A percentile compares a stretch with the other conserved stretches of the same genome.
Conservation (phyloP, 495 filamentous ascomycete genomes). For the Aspergillus conjunctus region DNA sequence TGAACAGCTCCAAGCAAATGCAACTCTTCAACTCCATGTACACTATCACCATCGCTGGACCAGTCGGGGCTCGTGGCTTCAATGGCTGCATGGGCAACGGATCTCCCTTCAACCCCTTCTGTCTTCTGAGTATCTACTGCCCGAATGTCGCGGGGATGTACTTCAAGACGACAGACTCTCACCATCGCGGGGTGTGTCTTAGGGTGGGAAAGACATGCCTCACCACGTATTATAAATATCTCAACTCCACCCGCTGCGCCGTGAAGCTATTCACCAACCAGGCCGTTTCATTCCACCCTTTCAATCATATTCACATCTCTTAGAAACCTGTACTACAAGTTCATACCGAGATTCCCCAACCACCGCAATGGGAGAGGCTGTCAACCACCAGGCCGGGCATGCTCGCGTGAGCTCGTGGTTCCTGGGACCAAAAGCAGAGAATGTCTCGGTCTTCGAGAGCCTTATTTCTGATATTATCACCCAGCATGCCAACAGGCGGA, state of each 20-base stretch:
- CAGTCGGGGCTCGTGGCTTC: background rate
- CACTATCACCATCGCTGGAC: background rate
- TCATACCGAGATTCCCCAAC: background rate
- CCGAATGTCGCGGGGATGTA: background rate
- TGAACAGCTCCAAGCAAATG: background rate
- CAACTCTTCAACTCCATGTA: background rate
- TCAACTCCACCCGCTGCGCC: background rate
- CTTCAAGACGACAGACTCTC: background rate
- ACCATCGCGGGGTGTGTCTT: background rate
- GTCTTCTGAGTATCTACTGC: background rate
- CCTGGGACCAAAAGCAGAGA: background rate
- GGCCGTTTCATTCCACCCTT: background rate
- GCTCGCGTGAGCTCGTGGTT: background rate
- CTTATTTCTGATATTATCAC: background rate
- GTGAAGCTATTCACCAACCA: background rate
- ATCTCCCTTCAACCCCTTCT: background rate
- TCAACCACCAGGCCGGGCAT: background rate
- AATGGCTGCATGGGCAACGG: background rate
- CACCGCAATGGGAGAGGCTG: background rate
- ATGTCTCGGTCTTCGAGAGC: background rate
- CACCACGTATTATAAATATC: background rate
- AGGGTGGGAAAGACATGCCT: background rate
- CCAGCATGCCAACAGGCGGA: background rate
- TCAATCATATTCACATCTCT: background rate
- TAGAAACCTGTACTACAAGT: background rate